Evolutionary conservation across 768 basidiomycete genomes (phyloP).

Genomic region (Neoboletus subvelutipes): DNA sequence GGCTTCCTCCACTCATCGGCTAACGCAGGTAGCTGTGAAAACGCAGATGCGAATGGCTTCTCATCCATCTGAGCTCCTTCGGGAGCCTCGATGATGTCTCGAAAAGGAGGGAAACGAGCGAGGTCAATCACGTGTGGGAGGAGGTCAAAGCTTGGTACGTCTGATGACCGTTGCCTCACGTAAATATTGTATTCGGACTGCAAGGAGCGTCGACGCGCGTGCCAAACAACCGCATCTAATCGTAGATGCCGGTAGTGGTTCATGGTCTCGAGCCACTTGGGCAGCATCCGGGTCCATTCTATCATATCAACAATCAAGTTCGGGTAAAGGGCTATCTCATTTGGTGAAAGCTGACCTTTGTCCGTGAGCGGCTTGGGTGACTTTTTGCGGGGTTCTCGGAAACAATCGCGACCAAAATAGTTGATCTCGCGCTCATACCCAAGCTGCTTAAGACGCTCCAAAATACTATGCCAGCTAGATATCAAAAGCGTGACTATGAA

Average conservation of each 20-base stretch:
- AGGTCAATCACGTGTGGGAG: constrained; percentile 9
- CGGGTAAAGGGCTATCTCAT: not conserved
- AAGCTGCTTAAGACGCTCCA: not conserved
- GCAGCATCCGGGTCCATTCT: constrained; percentile 6
- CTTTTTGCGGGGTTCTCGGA: not conserved
- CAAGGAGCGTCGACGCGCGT: not conserved
- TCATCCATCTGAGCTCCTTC: not conserved
- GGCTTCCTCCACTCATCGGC: constrained; percentile 6
- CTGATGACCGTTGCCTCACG: not conserved
- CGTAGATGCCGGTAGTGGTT: not conserved
- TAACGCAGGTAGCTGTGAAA: constrained; percentile 2
- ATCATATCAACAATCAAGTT: not conserved
- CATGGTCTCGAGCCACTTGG: not conserved
- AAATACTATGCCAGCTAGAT: not conserved
- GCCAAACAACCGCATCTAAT: not conserved
- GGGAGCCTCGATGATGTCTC: not conserved
- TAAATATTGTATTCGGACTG: not conserved
- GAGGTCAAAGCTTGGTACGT: not conserved
- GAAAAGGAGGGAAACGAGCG: constrained; percentile 3
- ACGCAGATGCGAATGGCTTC: not conserved
- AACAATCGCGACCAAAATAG: too few relatives aligned
- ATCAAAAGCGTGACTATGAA: not conserved
- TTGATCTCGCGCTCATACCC: not conserved
- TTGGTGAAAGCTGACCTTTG: not conserved
- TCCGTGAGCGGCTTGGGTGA: not conserved